These are phyloP conservation scores for Potentilla sterilis DNA, from an alignment of 306 rosid genomes.

Conservation along the genomic window DNA sequence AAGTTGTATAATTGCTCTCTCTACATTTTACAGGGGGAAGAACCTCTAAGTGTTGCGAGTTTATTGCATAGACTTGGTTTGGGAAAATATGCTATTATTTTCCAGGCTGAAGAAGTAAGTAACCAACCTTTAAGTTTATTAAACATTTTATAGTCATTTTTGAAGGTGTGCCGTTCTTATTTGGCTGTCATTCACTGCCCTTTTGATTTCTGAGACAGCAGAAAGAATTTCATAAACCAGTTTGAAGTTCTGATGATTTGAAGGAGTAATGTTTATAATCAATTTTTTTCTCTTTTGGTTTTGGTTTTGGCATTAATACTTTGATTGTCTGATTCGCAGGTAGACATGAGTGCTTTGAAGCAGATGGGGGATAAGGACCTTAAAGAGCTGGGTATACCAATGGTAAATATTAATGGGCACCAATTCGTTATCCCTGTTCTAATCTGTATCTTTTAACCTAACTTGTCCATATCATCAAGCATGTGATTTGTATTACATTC, in stretches of 20 bases:
- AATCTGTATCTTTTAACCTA: background rate
- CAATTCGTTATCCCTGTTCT: background rate
- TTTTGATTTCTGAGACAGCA: background rate
- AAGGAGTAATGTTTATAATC: background rate
- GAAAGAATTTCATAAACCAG: background rate
- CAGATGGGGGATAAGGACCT: slow-evolving; percentile 71
- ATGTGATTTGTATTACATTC: background rate
- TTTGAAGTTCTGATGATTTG: background rate
- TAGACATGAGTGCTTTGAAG: slow-evolving; percentile 63
- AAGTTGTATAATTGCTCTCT: background rate
- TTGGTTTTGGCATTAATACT: background rate
- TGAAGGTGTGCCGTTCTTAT: background rate
- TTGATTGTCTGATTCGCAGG: slow-evolving; percentile 30
- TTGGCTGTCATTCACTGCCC: background rate
- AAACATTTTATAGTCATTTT: background rate
- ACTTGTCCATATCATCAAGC: background rate
- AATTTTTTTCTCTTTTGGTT: background rate
- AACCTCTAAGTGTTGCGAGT: slow-evolving; percentile 41
- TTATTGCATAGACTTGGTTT: slow-evolving; percentile 59
- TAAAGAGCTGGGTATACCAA: slow-evolving; percentile 67
- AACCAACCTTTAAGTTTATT: background rate
- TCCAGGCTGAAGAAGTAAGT: slow-evolving; percentile 70
- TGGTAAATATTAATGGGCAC: slow-evolving; percentile 37
- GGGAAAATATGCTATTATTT: slow-evolving; percentile 50
- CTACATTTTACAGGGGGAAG: slow-evolving; percentile 35